Evolutionary conservation across 1,284 basidiomycete species (phyloP).

Genomic region (Schizophyllum amplum): DNA sequence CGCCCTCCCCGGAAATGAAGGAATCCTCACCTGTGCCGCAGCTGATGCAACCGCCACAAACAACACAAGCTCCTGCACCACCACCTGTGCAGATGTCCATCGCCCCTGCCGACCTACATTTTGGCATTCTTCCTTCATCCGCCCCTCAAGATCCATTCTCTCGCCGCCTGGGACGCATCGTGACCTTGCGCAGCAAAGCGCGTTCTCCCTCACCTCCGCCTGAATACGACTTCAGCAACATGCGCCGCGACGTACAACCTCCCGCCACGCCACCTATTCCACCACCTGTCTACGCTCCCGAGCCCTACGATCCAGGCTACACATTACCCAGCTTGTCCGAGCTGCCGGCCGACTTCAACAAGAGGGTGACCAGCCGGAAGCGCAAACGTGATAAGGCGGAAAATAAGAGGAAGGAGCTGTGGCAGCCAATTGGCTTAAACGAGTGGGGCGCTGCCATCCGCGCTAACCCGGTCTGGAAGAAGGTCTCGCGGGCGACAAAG

Average conservation of each 20-base stretch:
- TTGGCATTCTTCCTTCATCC: not conserved
- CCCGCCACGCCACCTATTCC: not conserved
- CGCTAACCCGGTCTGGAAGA: conserved; percentile 68
- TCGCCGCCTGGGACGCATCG: not conserved
- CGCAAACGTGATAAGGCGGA: not conserved
- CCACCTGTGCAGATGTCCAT: not conserved
- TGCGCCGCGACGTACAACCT: not conserved
- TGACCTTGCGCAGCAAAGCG: not conserved
- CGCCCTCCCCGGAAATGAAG: not conserved
- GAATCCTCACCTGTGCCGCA: not conserved
- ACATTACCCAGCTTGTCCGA: not conserved
- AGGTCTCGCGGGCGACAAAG: conserved; percentile 60
- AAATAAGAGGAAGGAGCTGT: conserved; percentile 45
- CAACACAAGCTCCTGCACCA: not conserved
- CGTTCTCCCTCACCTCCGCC: not conserved
- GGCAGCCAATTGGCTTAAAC: conserved; percentile 56
- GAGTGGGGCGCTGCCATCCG: conserved; percentile 64
- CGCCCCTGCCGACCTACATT: not conserved
- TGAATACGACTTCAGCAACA: not conserved
- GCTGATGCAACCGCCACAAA: not conserved
- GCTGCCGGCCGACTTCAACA: not conserved
- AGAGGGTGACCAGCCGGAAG: conserved; percentile 8
- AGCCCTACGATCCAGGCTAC: not conserved
- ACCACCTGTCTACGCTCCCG: not conserved
- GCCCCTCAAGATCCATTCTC: not conserved